Conservation (phyloP, 352 stramenopile genomes). For the Globisporangium cederbergense region DNA sequence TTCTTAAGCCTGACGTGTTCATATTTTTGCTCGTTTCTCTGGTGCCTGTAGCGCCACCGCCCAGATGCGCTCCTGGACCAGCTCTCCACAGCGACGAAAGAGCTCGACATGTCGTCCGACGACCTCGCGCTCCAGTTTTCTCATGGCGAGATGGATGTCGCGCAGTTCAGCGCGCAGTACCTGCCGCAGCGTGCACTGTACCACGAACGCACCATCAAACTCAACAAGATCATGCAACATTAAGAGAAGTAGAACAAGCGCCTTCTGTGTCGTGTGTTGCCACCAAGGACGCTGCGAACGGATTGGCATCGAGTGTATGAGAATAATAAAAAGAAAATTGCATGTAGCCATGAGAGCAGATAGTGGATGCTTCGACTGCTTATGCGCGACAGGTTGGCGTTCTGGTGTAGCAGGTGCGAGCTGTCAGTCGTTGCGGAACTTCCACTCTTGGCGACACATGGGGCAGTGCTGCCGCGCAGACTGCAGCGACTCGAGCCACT, state of each 20-base stretch:
- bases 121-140: conserved; percentile 70
- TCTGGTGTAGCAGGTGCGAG: neutral
- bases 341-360: neutral
- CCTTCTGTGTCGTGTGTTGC: too few relatives aligned
- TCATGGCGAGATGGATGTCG: conserved; percentile 68
- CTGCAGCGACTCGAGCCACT: conserved; percentile 88
- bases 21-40: neutral
- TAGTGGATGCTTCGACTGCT: neutral
- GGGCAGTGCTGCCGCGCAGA: conserved; percentile 81
- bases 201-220: conserved; percentile 74
- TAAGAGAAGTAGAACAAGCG: neutral
- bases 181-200: conserved; percentile 66
- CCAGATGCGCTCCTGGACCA: conserved; percentile 72
- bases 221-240: conserved; percentile 52
- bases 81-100: conserved; percentile 51
- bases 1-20: neutral
- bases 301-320: neutral
- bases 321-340: conserved; percentile 12
- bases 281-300: neutral
- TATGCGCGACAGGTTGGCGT: neutral
- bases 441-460: conserved; percentile 88
- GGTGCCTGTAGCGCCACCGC: conserved; percentile 45
- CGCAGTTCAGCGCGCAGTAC: conserved; percentile 63
- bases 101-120: conserved; percentile 63
- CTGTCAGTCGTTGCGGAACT: conserved; percentile 53